Percentiles rank a stretch among this genome's conserved stretches.
phyloP scores from a whole-genome alignment of 75 land plant genomes.

The Sequoia sempervirens region DNA sequence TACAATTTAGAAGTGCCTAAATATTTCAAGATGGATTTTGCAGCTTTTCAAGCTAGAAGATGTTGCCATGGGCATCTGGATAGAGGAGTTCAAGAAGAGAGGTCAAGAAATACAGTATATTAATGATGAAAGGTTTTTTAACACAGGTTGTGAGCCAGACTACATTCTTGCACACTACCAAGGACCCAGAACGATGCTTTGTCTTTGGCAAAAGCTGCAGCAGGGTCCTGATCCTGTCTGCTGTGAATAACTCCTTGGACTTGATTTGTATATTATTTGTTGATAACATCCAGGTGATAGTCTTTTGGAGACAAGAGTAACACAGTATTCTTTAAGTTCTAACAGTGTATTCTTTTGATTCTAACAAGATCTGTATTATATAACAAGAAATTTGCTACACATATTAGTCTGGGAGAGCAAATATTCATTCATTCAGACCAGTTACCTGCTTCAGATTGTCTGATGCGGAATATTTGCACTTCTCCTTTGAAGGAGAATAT shows the following conservation, averaged over 20 bases:
- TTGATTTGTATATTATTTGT: slow-evolving; percentile 6
- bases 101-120: slow-evolving; percentile 49
- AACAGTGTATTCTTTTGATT: slow-evolving; percentile 3
- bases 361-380: slow-evolving; percentile 9
- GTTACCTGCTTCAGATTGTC: neutral
- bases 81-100: slow-evolving; percentile 48
- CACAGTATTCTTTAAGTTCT: neutral
- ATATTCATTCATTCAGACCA: slow-evolving; percentile 1
- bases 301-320: neutral
- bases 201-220: slow-evolving; percentile 79
- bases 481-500: neutral
- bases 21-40: neutral
- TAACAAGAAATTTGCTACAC: neutral
- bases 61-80: slow-evolving; percentile 98
- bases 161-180: slow-evolving; percentile 89
- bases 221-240: slow-evolving; percentile 47
- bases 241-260: slow-evolving; percentile 37
- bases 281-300: neutral
- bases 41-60: slow-evolving; percentile 96
- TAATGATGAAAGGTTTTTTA: slow-evolving; percentile 54
- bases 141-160: slow-evolving; percentile 50
- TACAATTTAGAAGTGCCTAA: neutral
- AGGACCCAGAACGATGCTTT: slow-evolving; percentile 62
- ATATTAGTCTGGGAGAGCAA: neutral
- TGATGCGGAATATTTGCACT: slow-evolving; percentile 2